These are phyloP conservation scores for Stagonosporopsis rhizophila DNA, from an alignment of 2,329 filamentous ascomycete genomes.

Conservation along the genomic window DNA sequence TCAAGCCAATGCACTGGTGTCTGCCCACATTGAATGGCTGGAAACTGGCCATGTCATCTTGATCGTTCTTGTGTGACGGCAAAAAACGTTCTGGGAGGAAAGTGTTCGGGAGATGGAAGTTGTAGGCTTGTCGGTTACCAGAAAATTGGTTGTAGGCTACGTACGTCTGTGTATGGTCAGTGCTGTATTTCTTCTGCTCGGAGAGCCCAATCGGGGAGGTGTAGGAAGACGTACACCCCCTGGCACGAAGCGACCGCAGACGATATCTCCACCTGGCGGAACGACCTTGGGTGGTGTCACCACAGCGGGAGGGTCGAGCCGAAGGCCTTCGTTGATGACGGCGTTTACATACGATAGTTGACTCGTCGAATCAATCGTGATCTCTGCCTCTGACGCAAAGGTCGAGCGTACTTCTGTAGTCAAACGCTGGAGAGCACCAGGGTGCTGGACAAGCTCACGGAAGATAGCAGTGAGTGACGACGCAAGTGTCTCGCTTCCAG, in stretches of 20 bases:
- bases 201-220: neutral
- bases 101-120: constrained; percentile 37
- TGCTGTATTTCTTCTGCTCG: neutral
- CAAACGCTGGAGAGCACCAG: constrained; percentile 33
- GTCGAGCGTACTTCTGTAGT: constrained; percentile 32
- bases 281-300: constrained; percentile 28
- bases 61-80: constrained; percentile 19
- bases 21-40: constrained; percentile 40
- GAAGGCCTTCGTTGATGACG: constrained; percentile 50
- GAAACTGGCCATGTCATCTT: constrained; percentile 32
- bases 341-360: constrained; percentile 39
- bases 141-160: constrained; percentile 41
- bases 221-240: constrained; percentile 23
- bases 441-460: constrained; percentile 43
- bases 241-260: constrained; percentile 34
- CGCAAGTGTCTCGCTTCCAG: constrained; percentile 55
- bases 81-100: constrained; percentile 49
- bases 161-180: constrained; percentile 27
- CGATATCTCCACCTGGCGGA: constrained; percentile 30
- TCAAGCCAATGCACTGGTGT: constrained; percentile 38
- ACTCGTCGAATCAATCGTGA: constrained; percentile 27
- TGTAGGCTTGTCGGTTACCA: constrained; percentile 34
- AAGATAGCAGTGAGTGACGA: constrained; percentile 48
- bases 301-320: constrained; percentile 36
- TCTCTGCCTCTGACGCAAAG: constrained; percentile 34